Percentiles rank a stretch among this genome's conserved stretches.
Evolutionary conservation across 345 rosid genomes (phyloP).

Genomic region (Eucalyptus coolabah): DNA sequence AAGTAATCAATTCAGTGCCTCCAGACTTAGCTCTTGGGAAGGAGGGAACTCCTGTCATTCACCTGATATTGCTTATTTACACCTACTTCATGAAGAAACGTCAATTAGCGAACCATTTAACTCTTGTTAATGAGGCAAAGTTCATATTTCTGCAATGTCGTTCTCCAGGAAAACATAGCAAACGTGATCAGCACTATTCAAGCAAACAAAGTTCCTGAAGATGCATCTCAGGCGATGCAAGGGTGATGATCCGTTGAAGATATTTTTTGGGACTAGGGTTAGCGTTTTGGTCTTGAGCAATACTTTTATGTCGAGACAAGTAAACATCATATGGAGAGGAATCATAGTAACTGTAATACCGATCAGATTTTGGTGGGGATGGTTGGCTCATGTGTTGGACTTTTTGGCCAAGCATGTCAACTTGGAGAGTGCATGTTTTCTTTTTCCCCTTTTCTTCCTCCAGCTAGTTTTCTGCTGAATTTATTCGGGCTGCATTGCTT

Average conservation of each 20-base stretch:
- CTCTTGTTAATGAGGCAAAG: not conserved
- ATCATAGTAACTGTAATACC: not conserved
- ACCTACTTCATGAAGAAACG: not conserved
- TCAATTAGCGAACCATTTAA: not conserved
- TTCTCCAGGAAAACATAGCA: constrained; percentile 51
- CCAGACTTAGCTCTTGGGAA: not conserved
- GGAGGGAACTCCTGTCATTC: not conserved
- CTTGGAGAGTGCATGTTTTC: not conserved
- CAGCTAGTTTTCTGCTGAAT: not conserved
- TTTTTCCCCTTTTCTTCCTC: not conserved
- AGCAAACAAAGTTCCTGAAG: constrained; percentile 78
- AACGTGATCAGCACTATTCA: constrained; percentile 71
- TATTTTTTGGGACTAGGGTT: not conserved
- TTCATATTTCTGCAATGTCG: not conserved
- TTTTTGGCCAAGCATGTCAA: not conserved
- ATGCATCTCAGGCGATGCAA: constrained; percentile 60
- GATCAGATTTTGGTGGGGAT: not conserved
- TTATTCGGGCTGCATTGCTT: not conserved
- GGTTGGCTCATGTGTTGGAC: not conserved
- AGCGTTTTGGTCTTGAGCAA: not conserved
- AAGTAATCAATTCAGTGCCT: not conserved
- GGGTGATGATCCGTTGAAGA: constrained; percentile 37
- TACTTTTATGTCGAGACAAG: not conserved
- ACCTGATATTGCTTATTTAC: not conserved
- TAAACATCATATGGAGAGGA: not conserved